A percentile compares a stretch with the other conserved stretches of the same genome.
phyloP scores from a whole-genome alignment of 179 eudicot species.

The Beta corolliflora region DNA sequence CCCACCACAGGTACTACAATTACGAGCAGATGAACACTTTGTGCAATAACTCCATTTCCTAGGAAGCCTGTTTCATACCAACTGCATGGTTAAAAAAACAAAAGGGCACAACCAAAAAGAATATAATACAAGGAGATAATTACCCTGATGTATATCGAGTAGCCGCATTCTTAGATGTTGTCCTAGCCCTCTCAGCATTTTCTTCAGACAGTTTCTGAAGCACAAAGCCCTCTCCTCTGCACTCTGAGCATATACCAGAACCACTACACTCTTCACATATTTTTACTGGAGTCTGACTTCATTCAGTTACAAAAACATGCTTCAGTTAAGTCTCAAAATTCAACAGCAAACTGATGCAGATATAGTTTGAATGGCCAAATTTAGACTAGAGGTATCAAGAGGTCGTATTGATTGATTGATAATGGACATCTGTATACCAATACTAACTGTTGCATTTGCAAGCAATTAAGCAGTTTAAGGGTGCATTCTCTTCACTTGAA shows the following conservation, averaged over 20 bases:
- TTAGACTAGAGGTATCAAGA: neutral
- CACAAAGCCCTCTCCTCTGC: slow-evolving; percentile 94
- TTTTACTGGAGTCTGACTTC: slow-evolving; percentile 43
- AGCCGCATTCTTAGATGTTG: slow-evolving; percentile 65
- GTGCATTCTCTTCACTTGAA: too few species aligned
- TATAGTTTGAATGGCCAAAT: neutral
- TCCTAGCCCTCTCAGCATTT: slow-evolving; percentile 72
- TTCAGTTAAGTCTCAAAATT: slow-evolving; percentile 16
- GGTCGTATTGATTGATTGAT: neutral
- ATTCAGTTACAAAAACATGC: slow-evolving; percentile 21
- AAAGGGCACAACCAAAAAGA: slow-evolving; percentile 7
- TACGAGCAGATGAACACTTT: slow-evolving; percentile 75
- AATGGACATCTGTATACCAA: neutral
- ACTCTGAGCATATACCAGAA: slow-evolving; percentile 85
- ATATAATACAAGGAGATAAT: neutral
- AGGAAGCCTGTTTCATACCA: slow-evolving; percentile 69
- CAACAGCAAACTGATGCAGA: neutral
- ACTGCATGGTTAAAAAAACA: neutral
- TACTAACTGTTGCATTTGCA: neutral
- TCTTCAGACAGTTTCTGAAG: slow-evolving; percentile 68
- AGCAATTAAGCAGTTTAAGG: neutral
- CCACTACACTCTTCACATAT: slow-evolving; percentile 82
- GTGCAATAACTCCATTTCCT: slow-evolving; percentile 97
- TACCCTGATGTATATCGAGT: slow-evolving; percentile 97
- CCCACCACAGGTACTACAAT: slow-evolving; percentile 76